phyloP scores from a whole-genome alignment of 2,329 filamentous ascomycete species.

The Talaromyces sp. region DNA sequence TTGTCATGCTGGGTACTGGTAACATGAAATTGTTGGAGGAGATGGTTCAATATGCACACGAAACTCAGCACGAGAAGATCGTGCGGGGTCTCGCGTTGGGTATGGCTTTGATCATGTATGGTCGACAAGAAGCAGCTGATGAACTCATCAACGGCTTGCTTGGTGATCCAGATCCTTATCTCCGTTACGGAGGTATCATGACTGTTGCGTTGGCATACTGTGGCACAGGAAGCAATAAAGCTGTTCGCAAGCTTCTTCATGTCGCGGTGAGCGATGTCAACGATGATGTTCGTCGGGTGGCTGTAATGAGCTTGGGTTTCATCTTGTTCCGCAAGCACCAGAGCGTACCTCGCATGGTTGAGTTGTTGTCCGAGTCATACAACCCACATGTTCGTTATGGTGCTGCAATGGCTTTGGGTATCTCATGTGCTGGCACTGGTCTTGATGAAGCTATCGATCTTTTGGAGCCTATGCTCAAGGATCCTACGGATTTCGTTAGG shows the following conservation, averaged over 20 bases:
- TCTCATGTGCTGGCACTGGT: constrained; percentile 94
- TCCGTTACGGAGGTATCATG: constrained; percentile 97
- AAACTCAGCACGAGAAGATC: constrained; percentile 98
- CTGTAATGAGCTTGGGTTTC: constrained; percentile 96
- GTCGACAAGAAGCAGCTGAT: constrained; percentile 89
- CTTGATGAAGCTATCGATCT: constrained; percentile 95
- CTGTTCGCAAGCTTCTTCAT: constrained; percentile 90
- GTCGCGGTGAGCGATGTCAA: constrained; percentile 97
- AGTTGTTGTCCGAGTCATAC: constrained; percentile 95
- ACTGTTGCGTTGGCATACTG: constrained; percentile 98
- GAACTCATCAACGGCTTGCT: constrained; percentile 90
- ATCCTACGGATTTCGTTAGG: constrained; percentile 95
- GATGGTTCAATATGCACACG: constrained; percentile 96
- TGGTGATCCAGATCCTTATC: constrained; percentile 86
- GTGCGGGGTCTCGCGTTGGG: constrained; percentile 91
- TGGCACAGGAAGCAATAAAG: constrained; percentile 97
- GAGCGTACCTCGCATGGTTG: constrained; percentile 97
- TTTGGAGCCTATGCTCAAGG: constrained; percentile 98
- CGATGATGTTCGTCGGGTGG: constrained; percentile 91
- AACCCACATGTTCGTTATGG: constrained; percentile 98
- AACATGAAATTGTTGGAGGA: constrained; percentile 90
- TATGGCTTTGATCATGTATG: constrained; percentile 98
- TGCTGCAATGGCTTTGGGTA: constrained; percentile 96
- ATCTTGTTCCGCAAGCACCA: constrained; percentile 97
- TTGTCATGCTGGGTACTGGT: constrained; percentile 98